These are phyloP conservation scores for Cetraspora pellucida DNA, from an alignment of 192 early-diverging fungal species.

Conservation along the genomic window DNA sequence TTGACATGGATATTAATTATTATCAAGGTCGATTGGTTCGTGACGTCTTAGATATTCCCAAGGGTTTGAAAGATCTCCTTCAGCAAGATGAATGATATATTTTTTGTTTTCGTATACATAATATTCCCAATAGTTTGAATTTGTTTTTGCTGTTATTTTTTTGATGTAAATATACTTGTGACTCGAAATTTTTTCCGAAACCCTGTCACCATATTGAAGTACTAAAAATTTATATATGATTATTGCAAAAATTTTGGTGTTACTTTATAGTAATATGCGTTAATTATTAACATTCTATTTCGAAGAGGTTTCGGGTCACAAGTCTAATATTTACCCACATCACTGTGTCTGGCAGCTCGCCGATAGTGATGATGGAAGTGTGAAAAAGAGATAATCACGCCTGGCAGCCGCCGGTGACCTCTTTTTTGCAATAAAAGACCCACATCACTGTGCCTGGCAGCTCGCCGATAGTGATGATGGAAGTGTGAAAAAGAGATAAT, in stretches of 20 bases:
- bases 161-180: too few relatives aligned
- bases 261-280: too few relatives aligned
- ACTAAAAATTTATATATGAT: too few relatives aligned
- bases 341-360: too few relatives aligned
- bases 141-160: background rate
- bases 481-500: too few relatives aligned
- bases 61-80: background rate
- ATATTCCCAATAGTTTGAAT: background rate
- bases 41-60: constrained; percentile 5
- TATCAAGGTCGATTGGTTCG: background rate
- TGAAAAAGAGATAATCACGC: background rate
- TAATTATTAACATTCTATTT: too few relatives aligned
- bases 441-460: background rate
- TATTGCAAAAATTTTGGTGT: too few relatives aligned
- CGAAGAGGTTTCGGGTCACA: too few relatives aligned
- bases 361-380: background rate
- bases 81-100: background rate
- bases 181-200: too few relatives aligned
- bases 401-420: background rate
- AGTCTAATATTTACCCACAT: too few relatives aligned
- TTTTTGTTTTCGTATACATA: background rate
- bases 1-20: background rate
- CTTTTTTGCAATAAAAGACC: background rate
- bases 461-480: background rate
- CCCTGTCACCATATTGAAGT: too few relatives aligned